Percentiles rank a stretch among this genome's conserved stretches.
These are phyloP conservation scores for Tetradesmus lagerheimii DNA, from an alignment of 139 green algal species.

Conservation along the genomic window DNA sequence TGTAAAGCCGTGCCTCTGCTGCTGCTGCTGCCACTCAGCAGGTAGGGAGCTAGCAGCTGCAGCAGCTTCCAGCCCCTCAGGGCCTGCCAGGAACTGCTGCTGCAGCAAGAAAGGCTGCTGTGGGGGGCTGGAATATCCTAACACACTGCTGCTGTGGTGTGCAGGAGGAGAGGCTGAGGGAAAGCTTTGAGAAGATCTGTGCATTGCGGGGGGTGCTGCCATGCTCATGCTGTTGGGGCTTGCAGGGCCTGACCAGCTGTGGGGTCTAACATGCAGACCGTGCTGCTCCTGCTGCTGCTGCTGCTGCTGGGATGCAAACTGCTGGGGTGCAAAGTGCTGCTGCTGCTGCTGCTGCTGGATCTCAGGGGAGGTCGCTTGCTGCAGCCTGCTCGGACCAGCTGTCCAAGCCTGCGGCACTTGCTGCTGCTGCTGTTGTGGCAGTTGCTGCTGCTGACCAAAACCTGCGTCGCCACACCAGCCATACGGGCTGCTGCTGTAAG, in stretches of 20 bases:
- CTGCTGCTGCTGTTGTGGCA: background rate
- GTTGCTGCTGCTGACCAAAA: background rate
- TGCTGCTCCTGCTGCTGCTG: background rate
- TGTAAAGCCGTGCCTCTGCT: background rate
- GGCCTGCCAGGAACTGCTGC: background rate
- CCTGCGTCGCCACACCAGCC: background rate
- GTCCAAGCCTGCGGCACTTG: background rate
- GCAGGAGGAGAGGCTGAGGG: background rate
- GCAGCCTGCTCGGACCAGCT: constrained; percentile 26
- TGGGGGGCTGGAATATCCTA: too few species aligned
- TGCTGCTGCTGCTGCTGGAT: constrained; percentile 13
- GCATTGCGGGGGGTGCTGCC: background rate
- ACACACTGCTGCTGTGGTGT: constrained; percentile 3
- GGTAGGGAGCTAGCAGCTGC: background rate
- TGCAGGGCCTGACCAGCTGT: background rate
- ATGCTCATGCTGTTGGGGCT: background rate
- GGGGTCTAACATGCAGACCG: background rate
- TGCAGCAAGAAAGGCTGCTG: background rate
- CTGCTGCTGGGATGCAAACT: background rate
- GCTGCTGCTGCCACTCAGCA: background rate
- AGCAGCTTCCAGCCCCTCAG: background rate
- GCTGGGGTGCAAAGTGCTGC: background rate
- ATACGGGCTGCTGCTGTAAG: background rate
- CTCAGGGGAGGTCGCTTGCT: background rate
- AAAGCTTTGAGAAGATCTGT: background rate